Conservation (phyloP, 2,329 filamentous ascomycete genomes). For the Helotiales sp. region DNA sequence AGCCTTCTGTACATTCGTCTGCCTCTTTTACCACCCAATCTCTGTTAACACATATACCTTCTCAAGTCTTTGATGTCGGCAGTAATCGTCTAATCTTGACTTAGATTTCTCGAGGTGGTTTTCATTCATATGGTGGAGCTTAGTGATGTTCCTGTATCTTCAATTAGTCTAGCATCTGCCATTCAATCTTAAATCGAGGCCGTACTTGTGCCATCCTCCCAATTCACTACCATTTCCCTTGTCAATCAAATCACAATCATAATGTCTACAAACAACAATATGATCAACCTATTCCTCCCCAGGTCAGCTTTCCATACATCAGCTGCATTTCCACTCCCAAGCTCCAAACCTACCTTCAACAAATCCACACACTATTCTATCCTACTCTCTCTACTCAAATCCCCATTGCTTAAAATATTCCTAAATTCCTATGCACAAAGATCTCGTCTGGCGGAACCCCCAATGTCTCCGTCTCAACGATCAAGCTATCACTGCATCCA, state of each 20-base stretch:
- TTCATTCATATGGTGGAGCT: slow-evolving; percentile 31
- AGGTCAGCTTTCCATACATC: slow-evolving; percentile 10
- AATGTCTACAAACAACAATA: slow-evolving; percentile 60
- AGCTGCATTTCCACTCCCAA: no score
- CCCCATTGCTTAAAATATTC: slow-evolving; percentile 64
- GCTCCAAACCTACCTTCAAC: slow-evolving; percentile 55
- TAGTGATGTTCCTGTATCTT: slow-evolving; percentile 30
- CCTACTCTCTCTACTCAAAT: slow-evolving; percentile 63
- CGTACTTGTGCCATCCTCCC: slow-evolving; percentile 57
- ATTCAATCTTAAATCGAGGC: no score
- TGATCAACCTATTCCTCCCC: slow-evolving; percentile 51
- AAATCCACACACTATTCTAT: slow-evolving; percentile 68
- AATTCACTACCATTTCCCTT: slow-evolving; percentile 49
- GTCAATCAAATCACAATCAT: slow-evolving; percentile 57
- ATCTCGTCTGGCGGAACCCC: slow-evolving; percentile 67
- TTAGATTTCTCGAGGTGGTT: slow-evolving; percentile 15
- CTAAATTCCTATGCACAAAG: slow-evolving; percentile 74
- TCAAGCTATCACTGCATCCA: slow-evolving; percentile 69
- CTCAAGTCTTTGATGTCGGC: slow-evolving; percentile 57
- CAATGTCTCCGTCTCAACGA: slow-evolving; percentile 68
- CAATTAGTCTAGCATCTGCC: no score
- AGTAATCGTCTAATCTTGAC: slow-evolving; percentile 36
- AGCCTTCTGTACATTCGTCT: slow-evolving; percentile 64
- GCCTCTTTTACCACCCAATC: slow-evolving; percentile 60
- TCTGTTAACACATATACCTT: slow-evolving; percentile 67